These are phyloP conservation scores for Wickerhamiella alocasiicola DNA, from an alignment of 805 yeast genomes.

Conservation along the genomic window DNA sequence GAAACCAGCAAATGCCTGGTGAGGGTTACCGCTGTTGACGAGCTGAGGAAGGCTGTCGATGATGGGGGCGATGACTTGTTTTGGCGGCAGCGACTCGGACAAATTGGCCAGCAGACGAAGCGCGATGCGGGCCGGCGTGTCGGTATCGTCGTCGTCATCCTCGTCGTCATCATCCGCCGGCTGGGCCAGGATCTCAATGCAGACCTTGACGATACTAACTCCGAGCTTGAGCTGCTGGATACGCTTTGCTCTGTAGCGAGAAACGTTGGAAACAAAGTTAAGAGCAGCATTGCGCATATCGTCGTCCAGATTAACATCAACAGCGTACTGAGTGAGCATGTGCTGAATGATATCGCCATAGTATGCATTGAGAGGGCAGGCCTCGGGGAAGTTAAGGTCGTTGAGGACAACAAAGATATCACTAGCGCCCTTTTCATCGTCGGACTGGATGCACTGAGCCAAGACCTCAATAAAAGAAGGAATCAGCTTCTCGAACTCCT, in stretches of 20 bases:
- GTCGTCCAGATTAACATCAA: slow-evolving; percentile 52
- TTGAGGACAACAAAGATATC: slow-evolving; percentile 76
- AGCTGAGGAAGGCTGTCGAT: slow-evolving; percentile 35
- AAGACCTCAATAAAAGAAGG: slow-evolving; percentile 76
- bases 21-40: slow-evolving; percentile 45
- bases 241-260: slow-evolving; percentile 69
- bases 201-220: slow-evolving; percentile 59
- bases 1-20: slow-evolving; percentile 78
- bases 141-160: slow-evolving; percentile 88
- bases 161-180: slow-evolving; percentile 60
- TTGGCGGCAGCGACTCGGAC: slow-evolving; percentile 78
- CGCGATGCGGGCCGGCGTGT: slow-evolving; percentile 63
- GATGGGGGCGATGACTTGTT: slow-evolving; percentile 76
- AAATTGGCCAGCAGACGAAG: slow-evolving; percentile 67
- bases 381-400: slow-evolving; percentile 62
- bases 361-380: slow-evolving; percentile 65
- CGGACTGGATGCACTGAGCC: slow-evolving; percentile 54
- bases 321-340: slow-evolving; percentile 57
- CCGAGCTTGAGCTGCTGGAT: slow-evolving; percentile 73
- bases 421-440: slow-evolving; percentile 60
- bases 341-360: slow-evolving; percentile 56
- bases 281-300: slow-evolving; percentile 75
- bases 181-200: slow-evolving; percentile 67
- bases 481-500: slow-evolving; percentile 40
- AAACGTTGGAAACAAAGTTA: slow-evolving; percentile 69